phyloP scores from a whole-genome alignment of 768 basidiomycete genomes.

The Dioszegia aurantiaca region DNA sequence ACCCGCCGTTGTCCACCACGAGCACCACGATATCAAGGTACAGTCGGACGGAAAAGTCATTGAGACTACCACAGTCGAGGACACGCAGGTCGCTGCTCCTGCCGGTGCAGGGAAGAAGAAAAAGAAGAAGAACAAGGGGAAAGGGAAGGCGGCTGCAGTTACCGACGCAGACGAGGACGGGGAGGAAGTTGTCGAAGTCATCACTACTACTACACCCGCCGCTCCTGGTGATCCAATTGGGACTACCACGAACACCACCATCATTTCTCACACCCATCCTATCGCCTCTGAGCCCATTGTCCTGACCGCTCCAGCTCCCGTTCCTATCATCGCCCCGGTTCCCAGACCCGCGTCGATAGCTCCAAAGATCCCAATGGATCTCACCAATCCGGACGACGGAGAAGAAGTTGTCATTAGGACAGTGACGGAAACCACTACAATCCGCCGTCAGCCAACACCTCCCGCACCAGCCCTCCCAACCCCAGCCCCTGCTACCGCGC shows the following conservation, averaged over 20 bases:
- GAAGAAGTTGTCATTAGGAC: constrained; percentile 16
- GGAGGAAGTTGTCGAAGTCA: constrained; percentile 7
- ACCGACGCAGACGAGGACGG: constrained; percentile 12
- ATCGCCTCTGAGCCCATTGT: background rate
- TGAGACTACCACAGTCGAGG: constrained; percentile 12
- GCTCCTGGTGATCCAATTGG: constrained; percentile 1
- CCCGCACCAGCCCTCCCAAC: too few relatives aligned
- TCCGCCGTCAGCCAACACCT: constrained; percentile 5
- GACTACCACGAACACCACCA: constrained; percentile 10
- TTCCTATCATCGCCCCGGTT: background rate
- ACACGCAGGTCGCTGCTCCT: constrained; percentile 1
- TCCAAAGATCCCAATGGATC: constrained; percentile 3
- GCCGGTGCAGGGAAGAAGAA: constrained; percentile 5
- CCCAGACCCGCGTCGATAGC: constrained; percentile 3
- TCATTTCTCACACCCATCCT: constrained; percentile 14
- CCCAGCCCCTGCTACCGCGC: background rate
- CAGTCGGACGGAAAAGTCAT: constrained; percentile 12
- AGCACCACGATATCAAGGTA: constrained; percentile 13
- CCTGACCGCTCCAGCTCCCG: background rate
- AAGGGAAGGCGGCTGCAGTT: constrained; percentile 12
- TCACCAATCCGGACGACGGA: background rate
- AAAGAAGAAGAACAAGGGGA: constrained; percentile 15
- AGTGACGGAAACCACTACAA: constrained; percentile 9
- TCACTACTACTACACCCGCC: constrained; percentile 10
- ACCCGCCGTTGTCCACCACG: constrained; percentile 10